Conservation (phyloP, 495 filamentous ascomycete species). For the Viridothelium virens region DNA sequence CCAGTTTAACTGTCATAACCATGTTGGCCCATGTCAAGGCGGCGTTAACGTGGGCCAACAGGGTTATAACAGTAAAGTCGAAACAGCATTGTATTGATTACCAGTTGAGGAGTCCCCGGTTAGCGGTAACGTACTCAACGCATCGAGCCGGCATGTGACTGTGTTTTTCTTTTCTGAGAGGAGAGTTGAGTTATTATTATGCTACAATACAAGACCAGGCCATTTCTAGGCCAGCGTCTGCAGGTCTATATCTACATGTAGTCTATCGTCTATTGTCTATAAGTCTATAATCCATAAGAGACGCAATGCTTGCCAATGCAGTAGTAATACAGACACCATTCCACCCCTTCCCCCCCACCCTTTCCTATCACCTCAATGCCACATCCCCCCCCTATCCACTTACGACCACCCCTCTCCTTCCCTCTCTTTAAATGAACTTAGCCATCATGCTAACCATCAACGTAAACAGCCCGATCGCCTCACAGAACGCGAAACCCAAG, state of each 20-base stretch:
- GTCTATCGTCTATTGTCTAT: background rate
- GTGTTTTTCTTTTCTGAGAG: too few relatives aligned
- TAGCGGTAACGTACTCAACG: too few relatives aligned
- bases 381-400: background rate
- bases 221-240: too few relatives aligned
- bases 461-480: constrained; percentile 89
- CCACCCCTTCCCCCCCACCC: background rate
- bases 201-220: too few relatives aligned
- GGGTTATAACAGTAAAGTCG: too few relatives aligned
- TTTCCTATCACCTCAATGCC: background rate
- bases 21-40: too few relatives aligned
- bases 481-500: constrained; percentile 88
- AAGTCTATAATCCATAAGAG: background rate
- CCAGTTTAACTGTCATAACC: too few relatives aligned
- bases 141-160: too few relatives aligned
- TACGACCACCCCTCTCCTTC: background rate
- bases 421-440: background rate
- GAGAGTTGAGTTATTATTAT: too few relatives aligned
- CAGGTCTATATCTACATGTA: background rate
- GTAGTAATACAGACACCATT: background rate
- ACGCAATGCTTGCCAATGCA: background rate
- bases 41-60: too few relatives aligned
- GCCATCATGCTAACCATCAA: constrained; percentile 57
- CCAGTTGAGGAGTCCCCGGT: too few relatives aligned
- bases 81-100: too few relatives aligned